Evolutionary conservation across 179 eudicot species (phyloP).

Genomic region (Silene coronaria): DNA sequence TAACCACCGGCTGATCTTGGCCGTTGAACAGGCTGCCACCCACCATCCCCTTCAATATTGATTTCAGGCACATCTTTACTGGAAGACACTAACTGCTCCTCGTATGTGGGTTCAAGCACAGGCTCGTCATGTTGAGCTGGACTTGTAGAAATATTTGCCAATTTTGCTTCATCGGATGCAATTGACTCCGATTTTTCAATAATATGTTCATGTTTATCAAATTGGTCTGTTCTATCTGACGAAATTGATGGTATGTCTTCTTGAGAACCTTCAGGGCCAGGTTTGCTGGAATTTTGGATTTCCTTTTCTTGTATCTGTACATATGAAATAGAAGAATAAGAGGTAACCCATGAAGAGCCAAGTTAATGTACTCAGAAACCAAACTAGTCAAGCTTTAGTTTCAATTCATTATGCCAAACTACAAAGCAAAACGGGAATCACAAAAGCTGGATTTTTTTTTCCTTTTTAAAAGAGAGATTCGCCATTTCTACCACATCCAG

Average conservation of each 20-base stretch:
- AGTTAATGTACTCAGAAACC: background rate
- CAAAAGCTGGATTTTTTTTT: background rate
- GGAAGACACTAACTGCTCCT: constrained; percentile 28
- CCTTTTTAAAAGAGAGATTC: background rate
- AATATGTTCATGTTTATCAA: constrained; percentile 31
- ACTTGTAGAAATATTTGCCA: constrained; percentile 3
- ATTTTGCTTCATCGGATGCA: constrained; percentile 23
- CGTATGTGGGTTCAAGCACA: constrained; percentile 32
- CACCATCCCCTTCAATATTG: constrained; percentile 75
- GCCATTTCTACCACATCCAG: background rate
- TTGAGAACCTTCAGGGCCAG: constrained; percentile 43
- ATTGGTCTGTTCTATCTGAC: constrained; percentile 40
- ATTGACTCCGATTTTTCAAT: constrained; percentile 26
- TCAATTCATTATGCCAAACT: background rate
- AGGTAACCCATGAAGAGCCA: background rate
- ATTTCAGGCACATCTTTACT: constrained; percentile 40
- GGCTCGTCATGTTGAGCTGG: constrained; percentile 33
- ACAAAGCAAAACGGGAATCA: background rate
- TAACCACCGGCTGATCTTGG: constrained; percentile 76
- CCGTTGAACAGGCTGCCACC: constrained; percentile 94
- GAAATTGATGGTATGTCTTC: constrained; percentile 34
- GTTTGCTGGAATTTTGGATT: constrained; percentile 33
- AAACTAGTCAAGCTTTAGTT: background rate
- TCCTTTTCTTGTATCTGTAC: constrained; percentile 38
- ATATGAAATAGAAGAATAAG: background rate